Percentiles rank a stretch among this genome's conserved stretches.
These are phyloP conservation scores for Pulveroboletus sp. DNA, from an alignment of 768 basidiomycete species.

Conservation along the genomic window DNA sequence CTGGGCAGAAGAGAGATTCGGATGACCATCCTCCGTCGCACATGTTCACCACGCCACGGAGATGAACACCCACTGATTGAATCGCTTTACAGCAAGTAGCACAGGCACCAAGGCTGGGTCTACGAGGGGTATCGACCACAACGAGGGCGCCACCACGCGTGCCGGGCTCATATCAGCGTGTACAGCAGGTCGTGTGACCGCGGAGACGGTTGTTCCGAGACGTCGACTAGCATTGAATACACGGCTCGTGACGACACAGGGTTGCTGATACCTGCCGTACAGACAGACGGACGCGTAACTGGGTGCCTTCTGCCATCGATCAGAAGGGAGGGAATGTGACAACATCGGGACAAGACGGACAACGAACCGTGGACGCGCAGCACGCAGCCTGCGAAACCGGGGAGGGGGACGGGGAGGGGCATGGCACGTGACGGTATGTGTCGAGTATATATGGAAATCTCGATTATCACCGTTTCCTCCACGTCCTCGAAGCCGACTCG, in stretches of 20 bases:
- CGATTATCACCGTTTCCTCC: constrained; percentile 29
- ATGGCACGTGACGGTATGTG: constrained; percentile 20
- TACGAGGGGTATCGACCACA: no score
- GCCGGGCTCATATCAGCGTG: background rate
- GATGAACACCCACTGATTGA: constrained; percentile 11
- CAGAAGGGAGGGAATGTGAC: background rate
- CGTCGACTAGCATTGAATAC: background rate
- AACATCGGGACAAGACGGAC: background rate
- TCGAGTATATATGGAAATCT: constrained; percentile 33
- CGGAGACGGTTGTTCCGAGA: background rate
- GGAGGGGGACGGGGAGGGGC: background rate
- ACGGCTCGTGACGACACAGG: background rate
- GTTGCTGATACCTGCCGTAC: background rate
- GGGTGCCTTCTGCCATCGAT: background rate
- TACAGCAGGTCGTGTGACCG: constrained; percentile 11
- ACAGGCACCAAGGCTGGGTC: background rate
- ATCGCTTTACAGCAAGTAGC: background rate
- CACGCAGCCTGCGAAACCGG: no score
- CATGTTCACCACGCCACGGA: constrained; percentile 2
- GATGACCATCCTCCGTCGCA: background rate
- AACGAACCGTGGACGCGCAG: no score
- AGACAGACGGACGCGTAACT: background rate
- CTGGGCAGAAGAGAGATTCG: background rate
- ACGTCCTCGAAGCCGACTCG: constrained; percentile 8
- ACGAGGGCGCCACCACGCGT: no score